Evolutionary conservation across 2,329 filamentous ascomycete genomes (phyloP).

Genomic region (Alternaria ventricosa): DNA sequence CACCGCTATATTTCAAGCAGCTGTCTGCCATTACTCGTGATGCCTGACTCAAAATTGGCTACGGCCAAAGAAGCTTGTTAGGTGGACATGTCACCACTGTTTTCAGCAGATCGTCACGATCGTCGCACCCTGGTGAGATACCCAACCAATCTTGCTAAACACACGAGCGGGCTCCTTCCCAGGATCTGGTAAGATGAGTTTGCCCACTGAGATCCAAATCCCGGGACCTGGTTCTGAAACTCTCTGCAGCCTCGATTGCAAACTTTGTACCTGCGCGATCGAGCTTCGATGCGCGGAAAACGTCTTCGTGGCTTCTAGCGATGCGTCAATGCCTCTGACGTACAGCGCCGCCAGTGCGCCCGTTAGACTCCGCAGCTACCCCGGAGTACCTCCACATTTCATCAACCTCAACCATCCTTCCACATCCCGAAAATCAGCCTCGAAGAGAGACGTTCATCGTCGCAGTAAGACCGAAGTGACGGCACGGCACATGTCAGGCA

Average conservation of each 20-base stretch:
- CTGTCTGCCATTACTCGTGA: neutral
- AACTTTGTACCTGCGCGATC: neutral
- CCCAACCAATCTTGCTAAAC: neutral
- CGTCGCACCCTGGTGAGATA: neutral
- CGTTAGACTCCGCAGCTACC: neutral
- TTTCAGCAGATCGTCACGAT: neutral
- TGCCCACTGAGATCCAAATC: neutral
- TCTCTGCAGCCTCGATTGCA: neutral
- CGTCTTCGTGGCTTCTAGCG: slow-evolving; percentile 3
- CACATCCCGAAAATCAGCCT: neutral
- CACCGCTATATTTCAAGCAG: neutral
- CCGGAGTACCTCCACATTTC: neutral
- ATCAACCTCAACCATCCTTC: neutral
- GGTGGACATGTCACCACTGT: neutral
- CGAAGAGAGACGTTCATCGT: neutral
- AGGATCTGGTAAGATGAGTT: neutral
- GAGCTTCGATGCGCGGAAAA: neutral
- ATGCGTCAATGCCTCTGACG: neutral
- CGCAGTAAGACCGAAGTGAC: neutral
- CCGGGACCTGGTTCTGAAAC: neutral
- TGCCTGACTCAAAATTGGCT: neutral
- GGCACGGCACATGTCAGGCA: neutral
- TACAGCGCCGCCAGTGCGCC: neutral
- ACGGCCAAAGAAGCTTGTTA: neutral
- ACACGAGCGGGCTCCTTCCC: neutral